These are phyloP conservation scores for Allium fistulosum DNA, from an alignment of 106 monocot species.

Conservation along the genomic window DNA sequence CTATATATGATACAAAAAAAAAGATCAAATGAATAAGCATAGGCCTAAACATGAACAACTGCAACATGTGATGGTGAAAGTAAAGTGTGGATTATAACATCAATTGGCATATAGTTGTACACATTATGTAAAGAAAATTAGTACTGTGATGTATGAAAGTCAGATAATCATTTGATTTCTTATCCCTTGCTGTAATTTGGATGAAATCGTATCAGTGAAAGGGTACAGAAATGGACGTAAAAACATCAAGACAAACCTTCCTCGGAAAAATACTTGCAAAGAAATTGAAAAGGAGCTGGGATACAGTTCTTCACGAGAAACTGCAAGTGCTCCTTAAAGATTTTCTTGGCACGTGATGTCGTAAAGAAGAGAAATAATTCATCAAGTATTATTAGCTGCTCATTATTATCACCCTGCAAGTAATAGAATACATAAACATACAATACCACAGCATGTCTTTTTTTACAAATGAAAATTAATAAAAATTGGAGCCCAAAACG, in stretches of 20 bases:
- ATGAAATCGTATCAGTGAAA: neutral
- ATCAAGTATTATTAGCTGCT: slow-evolving; percentile 27
- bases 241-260: slow-evolving; percentile 45
- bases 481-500: neutral
- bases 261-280: slow-evolving; percentile 64
- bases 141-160: too few relatives aligned
- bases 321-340: slow-evolving; percentile 61
- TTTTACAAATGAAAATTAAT: neutral
- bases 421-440: neutral
- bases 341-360: slow-evolving; percentile 27
- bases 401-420: slow-evolving; percentile 28
- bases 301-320: slow-evolving; percentile 51
- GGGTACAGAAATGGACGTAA: neutral
- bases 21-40: too few relatives aligned
- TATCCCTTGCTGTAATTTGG: neutral
- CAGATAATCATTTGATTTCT: too few relatives aligned
- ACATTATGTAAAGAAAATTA: too few relatives aligned
- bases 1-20: slow-evolving; percentile 19
- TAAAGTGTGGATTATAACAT: too few relatives aligned
- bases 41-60: too few relatives aligned
- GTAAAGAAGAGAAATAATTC: slow-evolving; percentile 69
- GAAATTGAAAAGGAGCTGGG: slow-evolving; percentile 46
- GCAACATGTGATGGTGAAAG: too few relatives aligned
- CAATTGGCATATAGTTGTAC: too few relatives aligned
- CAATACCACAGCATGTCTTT: neutral